phyloP scores from a whole-genome alignment of 2,329 filamentous ascomycete species.

The Aspergillus unguis region DNA sequence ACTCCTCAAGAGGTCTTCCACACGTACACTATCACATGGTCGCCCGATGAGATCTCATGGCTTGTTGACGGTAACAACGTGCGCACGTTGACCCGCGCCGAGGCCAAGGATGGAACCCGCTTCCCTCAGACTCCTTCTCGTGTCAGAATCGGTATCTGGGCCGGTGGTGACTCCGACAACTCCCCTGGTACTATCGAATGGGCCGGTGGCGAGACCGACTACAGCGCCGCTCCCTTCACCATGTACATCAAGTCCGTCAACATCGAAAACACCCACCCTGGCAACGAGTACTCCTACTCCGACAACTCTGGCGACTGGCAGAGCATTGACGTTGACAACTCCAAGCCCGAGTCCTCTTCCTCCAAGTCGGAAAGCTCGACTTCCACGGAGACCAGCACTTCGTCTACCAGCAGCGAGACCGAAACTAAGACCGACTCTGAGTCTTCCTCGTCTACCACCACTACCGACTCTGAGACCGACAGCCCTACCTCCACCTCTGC shows the following conservation, averaged over 20 bases:
- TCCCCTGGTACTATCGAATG: conserved; percentile 57
- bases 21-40: conserved; percentile 62
- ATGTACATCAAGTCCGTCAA: conserved; percentile 68
- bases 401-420: conserved; percentile 15
- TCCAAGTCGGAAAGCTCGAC: conserved; percentile 13
- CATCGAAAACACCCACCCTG: conserved; percentile 55
- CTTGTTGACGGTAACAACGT: conserved; percentile 59
- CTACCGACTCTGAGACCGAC: conserved; percentile 1
- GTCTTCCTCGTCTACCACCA: conserved; percentile 7
- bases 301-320: conserved; percentile 61
- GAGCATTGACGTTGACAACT: conserved; percentile 54
- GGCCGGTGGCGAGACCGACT: conserved; percentile 69
- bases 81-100: conserved; percentile 59
- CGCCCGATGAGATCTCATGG: conserved; percentile 61
- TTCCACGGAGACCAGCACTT: conserved; percentile 8
- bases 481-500: conserved; percentile 15
- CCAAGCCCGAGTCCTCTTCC: conserved; percentile 9
- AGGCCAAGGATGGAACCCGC: conserved; percentile 56
- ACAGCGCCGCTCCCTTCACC: conserved; percentile 62
- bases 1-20: conserved; percentile 53
- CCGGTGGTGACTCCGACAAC: conserved; percentile 54
- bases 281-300: conserved; percentile 46
- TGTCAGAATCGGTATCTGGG: conserved; percentile 67
- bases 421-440: not conserved
- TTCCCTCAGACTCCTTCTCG: conserved; percentile 74